Evolutionary conservation across 176 grass and related monocot species (phyloP).

Genomic region (Tillandsia fasciculata): DNA sequence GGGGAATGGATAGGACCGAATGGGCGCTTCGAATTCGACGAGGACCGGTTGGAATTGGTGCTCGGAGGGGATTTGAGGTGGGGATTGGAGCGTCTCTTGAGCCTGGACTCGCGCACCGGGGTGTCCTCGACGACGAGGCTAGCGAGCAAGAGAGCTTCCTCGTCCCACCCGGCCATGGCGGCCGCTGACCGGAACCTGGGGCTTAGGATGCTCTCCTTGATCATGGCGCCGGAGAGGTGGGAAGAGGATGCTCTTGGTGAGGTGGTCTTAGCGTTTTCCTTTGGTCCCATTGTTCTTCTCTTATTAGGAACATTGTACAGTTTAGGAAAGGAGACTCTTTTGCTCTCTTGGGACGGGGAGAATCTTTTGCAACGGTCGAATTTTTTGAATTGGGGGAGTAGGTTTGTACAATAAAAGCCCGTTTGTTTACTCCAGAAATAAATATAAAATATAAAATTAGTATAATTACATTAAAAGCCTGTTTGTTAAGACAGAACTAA

Average conservation of each 20-base stretch:
- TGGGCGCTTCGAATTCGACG: neutral
- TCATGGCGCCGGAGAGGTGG: neutral
- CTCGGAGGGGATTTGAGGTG: slow-evolving; percentile 23
- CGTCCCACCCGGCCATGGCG: slow-evolving; percentile 79
- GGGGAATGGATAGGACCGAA: neutral
- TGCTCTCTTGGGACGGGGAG: neutral
- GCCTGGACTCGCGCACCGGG: slow-evolving; percentile 75
- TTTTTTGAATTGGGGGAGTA: slow-evolving; percentile 33
- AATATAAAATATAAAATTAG: too few relatives aligned
- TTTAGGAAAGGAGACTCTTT: neutral
- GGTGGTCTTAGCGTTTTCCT: slow-evolving; percentile 21
- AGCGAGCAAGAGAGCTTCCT: slow-evolving; percentile 73
- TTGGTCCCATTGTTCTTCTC: slow-evolving; percentile 15
- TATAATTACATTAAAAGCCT: too few relatives aligned
- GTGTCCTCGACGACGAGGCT: slow-evolving; percentile 88
- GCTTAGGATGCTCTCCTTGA: slow-evolving; percentile 53
- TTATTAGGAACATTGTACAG: slow-evolving; percentile 4
- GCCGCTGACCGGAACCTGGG: slow-evolving; percentile 79
- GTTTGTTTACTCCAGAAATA: too few relatives aligned
- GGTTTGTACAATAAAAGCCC: too few relatives aligned
- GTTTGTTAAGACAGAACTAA: too few relatives aligned
- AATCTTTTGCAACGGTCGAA: slow-evolving; percentile 49
- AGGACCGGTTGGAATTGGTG: slow-evolving; percentile 38
- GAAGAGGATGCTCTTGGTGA: neutral
- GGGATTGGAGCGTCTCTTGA: slow-evolving; percentile 43